Percentiles rank a stretch among this genome's conserved stretches.
Conservation (phyloP, 2,329 filamentous ascomycete species). For the Nothophaeocryptopus gaeumannii region DNA sequence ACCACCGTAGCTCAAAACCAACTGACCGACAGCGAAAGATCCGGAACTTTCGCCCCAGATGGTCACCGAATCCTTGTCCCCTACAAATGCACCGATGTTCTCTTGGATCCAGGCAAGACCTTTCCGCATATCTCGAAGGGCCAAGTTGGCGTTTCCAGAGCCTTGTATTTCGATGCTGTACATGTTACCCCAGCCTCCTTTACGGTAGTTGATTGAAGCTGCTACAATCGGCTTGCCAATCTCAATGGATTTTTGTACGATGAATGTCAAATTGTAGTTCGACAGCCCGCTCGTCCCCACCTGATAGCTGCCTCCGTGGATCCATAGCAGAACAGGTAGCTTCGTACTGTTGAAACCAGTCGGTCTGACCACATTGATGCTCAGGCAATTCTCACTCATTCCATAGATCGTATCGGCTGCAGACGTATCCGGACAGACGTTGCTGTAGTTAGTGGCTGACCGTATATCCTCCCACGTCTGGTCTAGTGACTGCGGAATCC, state of each 20-base stretch:
- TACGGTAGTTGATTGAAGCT: slow-evolving; percentile 62
- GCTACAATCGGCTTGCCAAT: slow-evolving; percentile 53
- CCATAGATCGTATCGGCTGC: slow-evolving; percentile 15
- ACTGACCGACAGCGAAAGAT: slow-evolving; percentile 44
- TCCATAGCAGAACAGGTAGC: slow-evolving; percentile 60
- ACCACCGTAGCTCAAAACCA: slow-evolving; percentile 46
- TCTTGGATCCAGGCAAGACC: slow-evolving; percentile 45
- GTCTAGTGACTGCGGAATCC: slow-evolving; percentile 26
- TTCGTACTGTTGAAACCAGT: slow-evolving; percentile 40
- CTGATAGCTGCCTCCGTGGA: slow-evolving; percentile 43
- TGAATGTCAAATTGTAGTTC: slow-evolving; percentile 60
- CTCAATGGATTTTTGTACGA: slow-evolving; percentile 48
- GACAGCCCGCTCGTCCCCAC: slow-evolving; percentile 17
- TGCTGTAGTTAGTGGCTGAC: slow-evolving; percentile 18
- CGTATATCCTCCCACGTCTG: slow-evolving; percentile 18
- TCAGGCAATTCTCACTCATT: slow-evolving; percentile 55
- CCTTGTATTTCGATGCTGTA: slow-evolving; percentile 55
- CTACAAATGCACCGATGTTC: slow-evolving; percentile 35
- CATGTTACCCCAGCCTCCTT: slow-evolving; percentile 68
- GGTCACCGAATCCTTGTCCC: slow-evolving; percentile 17
- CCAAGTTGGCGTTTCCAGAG: slow-evolving; percentile 51
- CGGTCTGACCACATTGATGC: slow-evolving; percentile 60
- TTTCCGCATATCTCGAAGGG: slow-evolving; percentile 44
- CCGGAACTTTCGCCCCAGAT: slow-evolving; percentile 37
- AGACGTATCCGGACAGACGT: slow-evolving; percentile 20